Evolutionary conservation across 2,329 filamentous ascomycete genomes (phyloP), one percentile per base, ranked within the genome.

Genomic region (Neonectria magnoliae): DNA sequence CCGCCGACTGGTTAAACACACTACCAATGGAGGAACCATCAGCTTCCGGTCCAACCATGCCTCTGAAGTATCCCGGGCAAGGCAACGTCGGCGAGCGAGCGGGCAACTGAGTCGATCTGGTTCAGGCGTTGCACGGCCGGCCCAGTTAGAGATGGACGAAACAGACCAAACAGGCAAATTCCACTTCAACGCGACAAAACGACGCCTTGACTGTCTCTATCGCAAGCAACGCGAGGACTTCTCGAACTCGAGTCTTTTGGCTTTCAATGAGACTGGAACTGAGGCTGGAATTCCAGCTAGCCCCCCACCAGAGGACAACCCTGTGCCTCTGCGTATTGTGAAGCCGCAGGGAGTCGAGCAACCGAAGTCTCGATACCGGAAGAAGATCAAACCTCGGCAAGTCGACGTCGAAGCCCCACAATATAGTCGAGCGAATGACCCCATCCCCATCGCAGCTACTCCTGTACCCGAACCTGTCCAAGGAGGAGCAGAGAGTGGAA

Each of bases 111-210:
- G 36, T 16, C 66, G 67, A 29, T 60, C 65, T 57, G 50, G 61
- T n/a, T 71, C 72, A 31, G 67, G 68, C 10, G 45, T 62, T 48
- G 58, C 65, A 11, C 77, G 86, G 57, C 86, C 85, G 20, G 88
- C 88, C 5, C 87, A 89, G 66, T 77, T 90, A 10, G 88, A 90
- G 71, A 81, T 79, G 31, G 78, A 81, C 9, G 80, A 82, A 36
- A 63, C 72, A 2, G 75, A 78, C 33, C 76, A 76, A 44, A 72
- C 74, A 11, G 75, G 70, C 22, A 75, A 75, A 8, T 73, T 78
- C 48, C 78, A 76, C 10, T 89, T 90, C 65, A 78, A 81, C 55
- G 77, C 79, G 4, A 82, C 80, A 25, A 90, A 90, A 73, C 84
- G 79, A 67, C 76, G 80, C 10, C 77, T 90, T 7, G 88, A 91